Base-by-base conservation (phyloP, 176 grass and related monocot genomes). In the Urochloa ruziziensis region DNA sequence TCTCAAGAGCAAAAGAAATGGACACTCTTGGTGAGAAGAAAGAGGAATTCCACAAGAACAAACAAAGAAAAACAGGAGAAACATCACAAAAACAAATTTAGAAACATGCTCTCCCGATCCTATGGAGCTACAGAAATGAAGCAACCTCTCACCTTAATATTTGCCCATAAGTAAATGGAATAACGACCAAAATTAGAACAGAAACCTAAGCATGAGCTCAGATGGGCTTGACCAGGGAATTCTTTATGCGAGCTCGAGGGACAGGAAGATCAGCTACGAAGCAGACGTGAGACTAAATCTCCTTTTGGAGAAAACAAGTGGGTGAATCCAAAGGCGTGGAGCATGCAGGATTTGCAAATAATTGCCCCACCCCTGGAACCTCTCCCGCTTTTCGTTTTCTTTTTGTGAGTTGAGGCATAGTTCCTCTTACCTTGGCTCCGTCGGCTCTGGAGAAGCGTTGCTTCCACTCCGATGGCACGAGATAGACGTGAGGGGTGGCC, bases 381-480 rank as follows among this genome's bases (percentile, higher is more conserved):
- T 51, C 49, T 75, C 10, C 24, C 47, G 2, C 67, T 62, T 25
- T 43, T 21, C 10, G 8, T 2, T 79, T 62, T 62, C 9, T 70
- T 81, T 62, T 40, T 47, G 44, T 56, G 56, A 77, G 67, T 58
- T 54, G 34, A 47, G 81, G 30, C 37, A 71, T 33, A 46, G 13
- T 36, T 72, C 29, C 33, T 78, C 83, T 82, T 86, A 82, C 83
- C 79, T 70, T 73, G 46, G 78, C 48, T 56, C 83, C 72, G 30
- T 62, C 67, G 46, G 78, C 47, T 56, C 64, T 54, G 39, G 77
- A 86, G 73, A 8, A 86, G 78, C 44, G 88, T 67, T 86, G 83
- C 47, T 78, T 82, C 88, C 48, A 19, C 73, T 86, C 58, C 51
- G 72, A 72, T 82, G 58, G 52, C 78, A 86, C 47, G 73, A 72